Evolutionary conservation across 768 basidiomycete species (phyloP).

Genomic region (Pisolithus tinctorius): DNA sequence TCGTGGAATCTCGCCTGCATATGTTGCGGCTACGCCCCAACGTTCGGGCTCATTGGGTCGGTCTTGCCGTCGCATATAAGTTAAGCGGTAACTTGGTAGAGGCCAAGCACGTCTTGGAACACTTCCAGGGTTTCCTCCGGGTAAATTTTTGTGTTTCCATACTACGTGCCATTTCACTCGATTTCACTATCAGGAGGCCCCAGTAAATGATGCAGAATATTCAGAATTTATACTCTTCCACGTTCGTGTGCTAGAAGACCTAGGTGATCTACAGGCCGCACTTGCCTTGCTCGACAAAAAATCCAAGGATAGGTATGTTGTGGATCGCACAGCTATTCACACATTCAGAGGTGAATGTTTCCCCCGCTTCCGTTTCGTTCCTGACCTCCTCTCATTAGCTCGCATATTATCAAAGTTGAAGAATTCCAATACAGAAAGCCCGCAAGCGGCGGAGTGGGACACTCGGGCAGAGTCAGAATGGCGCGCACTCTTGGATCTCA

Average conservation of each 20-base stretch:
- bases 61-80: slow-evolving; percentile 82
- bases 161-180: slow-evolving; percentile 4
- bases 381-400: slow-evolving; percentile 39
- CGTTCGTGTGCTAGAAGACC: slow-evolving; percentile 63
- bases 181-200: slow-evolving; percentile 49
- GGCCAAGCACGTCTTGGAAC: slow-evolving; percentile 65
- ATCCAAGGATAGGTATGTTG: slow-evolving; percentile 57
- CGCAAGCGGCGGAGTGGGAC: slow-evolving; percentile 29
- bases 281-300: slow-evolving; percentile 56
- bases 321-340: slow-evolving; percentile 64
- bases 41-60: slow-evolving; percentile 85
- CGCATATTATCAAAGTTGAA: slow-evolving; percentile 63
- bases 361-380: background rate
- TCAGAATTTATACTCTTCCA: slow-evolving; percentile 81
- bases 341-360: slow-evolving; percentile 52
- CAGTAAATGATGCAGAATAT: slow-evolving; percentile 74
- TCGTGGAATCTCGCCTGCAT: slow-evolving; percentile 77
- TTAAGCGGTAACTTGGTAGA: slow-evolving; percentile 69
- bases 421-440: slow-evolving; percentile 5
- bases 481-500: slow-evolving; percentile 74
- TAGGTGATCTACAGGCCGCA: slow-evolving; percentile 56
- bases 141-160: slow-evolving; percentile 25
- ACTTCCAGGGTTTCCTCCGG: slow-evolving; percentile 67
- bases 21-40: slow-evolving; percentile 78
- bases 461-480: slow-evolving; percentile 79